Evolutionary conservation across 495 filamentous ascomycete species (phyloP), one percentile per base, ranked within the genome.

Genomic region (Amniculicola lignicola): DNA sequence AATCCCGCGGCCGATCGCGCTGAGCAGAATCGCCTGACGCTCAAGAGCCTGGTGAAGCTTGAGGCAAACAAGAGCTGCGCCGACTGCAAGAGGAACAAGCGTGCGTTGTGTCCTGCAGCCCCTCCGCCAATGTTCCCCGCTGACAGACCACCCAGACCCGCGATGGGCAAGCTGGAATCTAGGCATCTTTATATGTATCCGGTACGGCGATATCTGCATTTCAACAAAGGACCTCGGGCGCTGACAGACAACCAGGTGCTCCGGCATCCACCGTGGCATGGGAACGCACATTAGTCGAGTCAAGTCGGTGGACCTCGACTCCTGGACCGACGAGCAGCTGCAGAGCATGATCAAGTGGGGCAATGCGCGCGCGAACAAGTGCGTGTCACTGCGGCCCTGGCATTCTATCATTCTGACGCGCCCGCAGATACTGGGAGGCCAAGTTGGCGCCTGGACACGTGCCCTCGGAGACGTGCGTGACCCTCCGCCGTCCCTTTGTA

Each of bases 31-130:
- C 83, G 86, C 70, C 79, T 84, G 68, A 90, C 87, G 11, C 90
- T 98, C 71, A 97, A 97, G 75, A 86, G 74, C 61, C 79, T 98
- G 53, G 72, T 96, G 73, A 97, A 97, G 74, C 76, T 97, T 55
- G 91, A 96, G 64, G 70, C 79, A 51, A 98, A 98, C 75, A 97
- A 96, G 75, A 83, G 83, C 67, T 98, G 93, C 79, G 93, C 93
- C 33, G 93, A 98, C 68, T 98, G 93, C 79, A 98, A 98, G 77
- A 82, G 88, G 69, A 97, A 96, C 72, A 97, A 97, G 69, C 93
- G 92, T 94, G 66, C 68, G 86, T 77, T 12, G 19, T 42, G 35
- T 16, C 22, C 37, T n/a, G n/a, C n/a, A n/a, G n/a, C n/a, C n/a
- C 6, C n/a, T 24, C 22, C 1, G n/a, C 15, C 9, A 39, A 1